Evolutionary conservation across 2,329 filamentous ascomycete genomes (phyloP).

Genomic region (Aspergillus clavatus): DNA sequence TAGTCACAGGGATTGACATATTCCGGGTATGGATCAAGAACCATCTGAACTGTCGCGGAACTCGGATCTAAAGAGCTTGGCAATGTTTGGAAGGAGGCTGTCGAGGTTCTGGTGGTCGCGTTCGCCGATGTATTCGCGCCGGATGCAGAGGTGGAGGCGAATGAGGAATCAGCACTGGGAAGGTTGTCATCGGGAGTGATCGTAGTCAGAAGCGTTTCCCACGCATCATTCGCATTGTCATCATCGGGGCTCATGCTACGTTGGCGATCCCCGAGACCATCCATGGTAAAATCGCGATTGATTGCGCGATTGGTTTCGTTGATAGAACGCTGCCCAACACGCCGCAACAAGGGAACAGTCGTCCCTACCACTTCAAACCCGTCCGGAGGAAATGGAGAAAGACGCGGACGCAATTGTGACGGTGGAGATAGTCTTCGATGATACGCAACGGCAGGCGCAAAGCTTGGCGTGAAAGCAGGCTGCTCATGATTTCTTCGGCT

Average conservation of each 20-base stretch:
- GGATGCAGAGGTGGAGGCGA: conserved; percentile 54
- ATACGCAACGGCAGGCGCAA: conserved; percentile 40
- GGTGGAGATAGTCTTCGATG: conserved; percentile 22
- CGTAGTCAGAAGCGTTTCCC: conserved; percentile 77
- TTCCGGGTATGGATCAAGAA: conserved; percentile 33
- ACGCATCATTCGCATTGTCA: conserved; percentile 53
- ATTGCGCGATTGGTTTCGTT: conserved; percentile 17
- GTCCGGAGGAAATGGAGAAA: conserved; percentile 24
- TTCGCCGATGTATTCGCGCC: conserved; percentile 24
- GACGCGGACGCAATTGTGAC: conserved; percentile 8
- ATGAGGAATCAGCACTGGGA: conserved; percentile 77
- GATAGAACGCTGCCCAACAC: conserved; percentile 33
- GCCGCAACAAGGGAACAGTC: conserved; percentile 26
- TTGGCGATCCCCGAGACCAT: conserved; percentile 79
- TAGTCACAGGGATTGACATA: conserved; percentile 37
- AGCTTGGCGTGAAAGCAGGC: conserved; percentile 38
- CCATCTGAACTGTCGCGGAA: conserved; percentile 22
- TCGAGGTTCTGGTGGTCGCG: conserved; percentile 29
- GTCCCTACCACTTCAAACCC: conserved; percentile 13
- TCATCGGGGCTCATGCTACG: conserved; percentile 68
- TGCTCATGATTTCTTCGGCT: conserved; percentile 14
- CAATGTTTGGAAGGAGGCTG: conserved; percentile 44
- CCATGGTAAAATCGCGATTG: conserved; percentile 37
- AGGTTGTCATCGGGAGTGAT: conserved; percentile 76
- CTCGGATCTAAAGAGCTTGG: conserved; percentile 20